phyloP scores from a whole-genome alignment of 2,329 filamentous ascomycete species.

The Arthroderma sp. region DNA sequence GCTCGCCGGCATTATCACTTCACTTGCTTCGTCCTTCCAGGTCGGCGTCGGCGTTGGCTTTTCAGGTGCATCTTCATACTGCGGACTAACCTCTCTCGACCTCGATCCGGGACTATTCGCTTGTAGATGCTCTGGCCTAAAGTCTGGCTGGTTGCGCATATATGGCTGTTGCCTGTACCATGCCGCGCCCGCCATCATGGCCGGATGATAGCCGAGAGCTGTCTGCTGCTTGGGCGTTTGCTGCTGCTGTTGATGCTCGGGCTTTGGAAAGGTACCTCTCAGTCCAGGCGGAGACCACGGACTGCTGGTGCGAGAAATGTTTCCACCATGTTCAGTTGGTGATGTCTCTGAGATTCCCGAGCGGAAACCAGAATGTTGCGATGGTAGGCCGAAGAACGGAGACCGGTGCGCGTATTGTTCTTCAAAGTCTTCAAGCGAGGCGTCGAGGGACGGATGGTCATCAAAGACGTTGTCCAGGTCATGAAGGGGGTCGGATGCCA shows the following conservation, averaged over 20 bases:
- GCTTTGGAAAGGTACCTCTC: conserved; percentile 24
- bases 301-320: conserved; percentile 33
- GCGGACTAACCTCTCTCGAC: conserved; percentile 48
- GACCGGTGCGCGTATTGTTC: conserved; percentile 27
- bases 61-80: conserved; percentile 47
- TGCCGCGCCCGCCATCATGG: conserved; percentile 39
- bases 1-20: conserved; percentile 42
- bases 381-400: conserved; percentile 44
- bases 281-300: conserved; percentile 57
- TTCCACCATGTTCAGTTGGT: conserved; percentile 30
- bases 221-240: conserved; percentile 27
- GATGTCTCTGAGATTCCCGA: conserved; percentile 40
- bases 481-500: conserved; percentile 18
- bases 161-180: conserved; percentile 44
- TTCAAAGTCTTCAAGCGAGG: conserved; percentile 52
- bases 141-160: conserved; percentile 29
- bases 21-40: conserved; percentile 32
- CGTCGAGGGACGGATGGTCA: conserved; percentile 49
- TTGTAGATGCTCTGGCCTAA: conserved; percentile 31
- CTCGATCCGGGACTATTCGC: conserved; percentile 33
- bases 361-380: conserved; percentile 53
- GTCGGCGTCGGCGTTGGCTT: conserved; percentile 24
- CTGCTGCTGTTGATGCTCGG: conserved; percentile 20
- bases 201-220: conserved; percentile 12
- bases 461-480: conserved; percentile 42